These are phyloP conservation scores for Emergomyces orientalis DNA, from an alignment of 2,329 filamentous ascomycete genomes.

Conservation along the genomic window DNA sequence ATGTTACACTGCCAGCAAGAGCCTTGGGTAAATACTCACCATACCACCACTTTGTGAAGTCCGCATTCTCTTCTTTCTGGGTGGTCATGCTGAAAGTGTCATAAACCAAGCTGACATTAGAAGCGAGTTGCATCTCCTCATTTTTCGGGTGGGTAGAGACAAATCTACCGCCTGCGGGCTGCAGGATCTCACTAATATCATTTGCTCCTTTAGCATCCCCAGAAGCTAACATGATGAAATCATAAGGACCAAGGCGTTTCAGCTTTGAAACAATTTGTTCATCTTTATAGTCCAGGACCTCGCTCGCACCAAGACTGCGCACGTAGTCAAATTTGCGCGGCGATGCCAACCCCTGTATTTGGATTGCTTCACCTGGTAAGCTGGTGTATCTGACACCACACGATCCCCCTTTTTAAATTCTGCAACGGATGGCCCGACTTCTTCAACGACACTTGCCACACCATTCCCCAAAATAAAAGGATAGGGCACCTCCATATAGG, in stretches of 20 bases:
- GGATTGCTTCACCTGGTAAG: too few species aligned
- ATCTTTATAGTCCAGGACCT: conserved; percentile 3
- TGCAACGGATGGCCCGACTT: too few species aligned
- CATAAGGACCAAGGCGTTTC: conserved; percentile 2
- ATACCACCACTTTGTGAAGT: conserved; percentile 6
- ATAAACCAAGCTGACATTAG: not conserved
- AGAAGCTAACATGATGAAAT: conserved; percentile 5
- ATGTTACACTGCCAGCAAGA: not conserved
- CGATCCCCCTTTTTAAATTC: too few species aligned
- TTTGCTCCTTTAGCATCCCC: conserved; percentile 6
- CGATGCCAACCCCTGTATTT: too few species aligned
- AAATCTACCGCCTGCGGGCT: conserved; percentile 2
- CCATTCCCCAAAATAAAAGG: conserved; percentile 14
- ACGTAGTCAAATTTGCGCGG: too few species aligned
- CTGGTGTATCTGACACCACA: too few species aligned
- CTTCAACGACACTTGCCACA: conserved; percentile 5
- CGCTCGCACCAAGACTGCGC: not conserved
- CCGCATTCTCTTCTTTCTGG: conserved; percentile 3
- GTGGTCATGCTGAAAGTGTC: conserved; percentile 3
- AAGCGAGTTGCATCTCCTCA: too few species aligned
- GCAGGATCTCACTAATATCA: conserved; percentile 4
- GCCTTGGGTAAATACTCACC: conserved; percentile 3
- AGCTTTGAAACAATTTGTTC: not conserved
- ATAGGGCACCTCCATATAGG: conserved; percentile 3
- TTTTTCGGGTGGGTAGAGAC: too few species aligned